Conservation (phyloP, 345 rosid genomes). For the Zanthoxylum bungeanum region DNA sequence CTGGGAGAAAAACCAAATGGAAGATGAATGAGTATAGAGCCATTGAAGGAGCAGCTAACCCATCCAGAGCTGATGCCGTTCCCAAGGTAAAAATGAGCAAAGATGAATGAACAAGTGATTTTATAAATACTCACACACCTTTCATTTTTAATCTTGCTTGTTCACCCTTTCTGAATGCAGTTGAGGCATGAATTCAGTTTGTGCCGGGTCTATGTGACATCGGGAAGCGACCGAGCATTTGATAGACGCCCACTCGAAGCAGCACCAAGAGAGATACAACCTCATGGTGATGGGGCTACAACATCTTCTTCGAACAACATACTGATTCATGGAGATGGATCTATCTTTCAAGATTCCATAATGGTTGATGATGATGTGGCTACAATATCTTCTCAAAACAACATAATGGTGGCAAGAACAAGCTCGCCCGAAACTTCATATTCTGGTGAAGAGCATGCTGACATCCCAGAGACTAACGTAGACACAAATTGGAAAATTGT, state of each 20-base stretch:
- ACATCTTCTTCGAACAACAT: constrained; percentile 18
- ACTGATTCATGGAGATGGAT: background rate
- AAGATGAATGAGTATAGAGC: constrained; percentile 96
- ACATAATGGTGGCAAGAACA: constrained; percentile 22
- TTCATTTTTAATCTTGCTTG: constrained; percentile 16
- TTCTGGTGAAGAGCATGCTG: constrained; percentile 40
- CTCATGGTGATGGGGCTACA: constrained; percentile 26
- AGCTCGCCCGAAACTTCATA: constrained; percentile 47
- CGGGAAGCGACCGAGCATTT: constrained; percentile 80
- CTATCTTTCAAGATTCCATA: no score
- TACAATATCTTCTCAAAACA: constrained; percentile 8
- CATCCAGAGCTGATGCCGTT: constrained; percentile 22
- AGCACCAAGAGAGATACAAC: constrained; percentile 23
- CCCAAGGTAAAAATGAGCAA: constrained; percentile 38
- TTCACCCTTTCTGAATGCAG: constrained; percentile 36
- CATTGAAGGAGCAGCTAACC: constrained; percentile 40
- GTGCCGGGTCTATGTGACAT: constrained; percentile 75
- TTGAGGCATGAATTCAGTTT: constrained; percentile 77
- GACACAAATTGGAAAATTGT: constrained; percentile 24
- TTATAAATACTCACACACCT: background rate
- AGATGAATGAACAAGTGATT: background rate
- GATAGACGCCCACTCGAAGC: constrained; percentile 80
- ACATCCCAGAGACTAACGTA: constrained; percentile 27
- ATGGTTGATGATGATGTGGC: background rate
- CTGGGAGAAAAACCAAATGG: constrained; percentile 86